Base-by-base conservation (phyloP, 495 filamentous ascomycete genomes). In the Talaromyces thailandensis region DNA sequence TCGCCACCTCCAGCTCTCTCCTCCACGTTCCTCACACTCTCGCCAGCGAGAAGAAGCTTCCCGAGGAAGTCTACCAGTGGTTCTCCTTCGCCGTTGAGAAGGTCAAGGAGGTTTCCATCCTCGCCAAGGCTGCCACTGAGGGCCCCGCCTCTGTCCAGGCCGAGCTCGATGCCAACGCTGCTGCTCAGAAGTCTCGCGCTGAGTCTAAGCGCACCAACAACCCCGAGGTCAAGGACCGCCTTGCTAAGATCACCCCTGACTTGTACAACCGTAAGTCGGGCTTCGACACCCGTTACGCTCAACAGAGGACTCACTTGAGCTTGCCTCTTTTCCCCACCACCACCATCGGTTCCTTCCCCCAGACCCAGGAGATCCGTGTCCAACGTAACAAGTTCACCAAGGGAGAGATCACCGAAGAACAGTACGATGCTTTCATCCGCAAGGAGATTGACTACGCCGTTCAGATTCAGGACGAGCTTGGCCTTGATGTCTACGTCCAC, bases 381-480 rank as follows among this genome's bases (percentile, higher is more conserved):
- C 86, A 91, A 75, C 87, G 94, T 64, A 96, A 94, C 83, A 94
- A 92, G 84, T 92, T 96, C 83, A 93, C 91, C 82, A 98, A 98
- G 85, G 89, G 89, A 67, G 93, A 97, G 73, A 97, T 98, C 78
- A 89, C 86, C 56, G 82, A 87, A 62, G 83, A 88, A 69, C 79
- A 98, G 81, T 98, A 98, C 75, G 95, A 98, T 76, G 86, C 89
- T 70, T 98, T 98, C 84, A 98, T 98, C 68, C 88, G 96, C 83
- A 88, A 93, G 82, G 95, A 98, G 84, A 98, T 98, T 73, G 77
- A 90, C 69, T 85, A 91, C 53, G 89, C 92, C 70, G 82, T 98
- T 78, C 88, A 90, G 81, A 89, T 98, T 78, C 94, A 98, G 82
- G 93, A 98, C 68, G 93, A 96, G 80, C 93, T 98, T 67, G 91